A percentile compares a stretch with the other conserved stretches of the same genome.
These are phyloP conservation scores for Linanthus parryae DNA, from an alignment of 148 eudicot species.

Conservation along the genomic window DNA sequence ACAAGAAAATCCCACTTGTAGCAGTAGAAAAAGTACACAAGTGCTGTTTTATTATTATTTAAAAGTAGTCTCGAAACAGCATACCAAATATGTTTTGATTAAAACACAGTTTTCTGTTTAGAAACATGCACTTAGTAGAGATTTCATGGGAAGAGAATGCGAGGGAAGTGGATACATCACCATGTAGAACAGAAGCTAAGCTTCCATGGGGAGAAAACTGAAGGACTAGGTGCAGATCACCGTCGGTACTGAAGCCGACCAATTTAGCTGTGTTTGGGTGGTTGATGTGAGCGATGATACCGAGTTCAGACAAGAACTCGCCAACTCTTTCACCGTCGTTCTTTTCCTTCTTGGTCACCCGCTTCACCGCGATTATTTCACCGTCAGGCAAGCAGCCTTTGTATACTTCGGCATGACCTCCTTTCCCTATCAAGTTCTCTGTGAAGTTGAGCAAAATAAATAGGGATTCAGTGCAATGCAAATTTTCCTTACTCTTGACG, in stretches of 20 bases:
- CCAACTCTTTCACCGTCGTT: conserved; percentile 62
- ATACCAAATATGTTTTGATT: too few species aligned
- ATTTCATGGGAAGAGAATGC: not conserved
- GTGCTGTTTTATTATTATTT: too few species aligned
- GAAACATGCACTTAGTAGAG: too few species aligned
- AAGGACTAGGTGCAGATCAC: conserved; percentile 74
- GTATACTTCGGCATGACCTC: conserved; percentile 56
- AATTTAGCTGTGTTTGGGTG: conserved; percentile 77
- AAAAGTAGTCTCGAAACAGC: not conserved
- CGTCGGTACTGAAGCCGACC: conserved; percentile 64
- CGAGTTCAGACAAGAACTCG: conserved; percentile 86
- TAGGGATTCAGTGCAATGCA: not conserved
- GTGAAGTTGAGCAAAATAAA: not conserved
- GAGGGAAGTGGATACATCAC: conserved; percentile 17
- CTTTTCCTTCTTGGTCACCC: conserved; percentile 56
- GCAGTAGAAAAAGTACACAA: too few species aligned
- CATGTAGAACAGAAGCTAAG: conserved; percentile 69
- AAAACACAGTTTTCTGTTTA: too few species aligned
- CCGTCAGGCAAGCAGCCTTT: conserved; percentile 42
- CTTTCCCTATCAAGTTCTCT: conserved; percentile 42
- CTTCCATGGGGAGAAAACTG: conserved; percentile 70
- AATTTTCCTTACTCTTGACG: not conserved
- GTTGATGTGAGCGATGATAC: conserved; percentile 88
- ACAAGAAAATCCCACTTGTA: too few species aligned
- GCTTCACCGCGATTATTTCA: conserved; percentile 72